Conservation (phyloP, 345 rosid genomes). For the Euphorbia tirucalli region DNA sequence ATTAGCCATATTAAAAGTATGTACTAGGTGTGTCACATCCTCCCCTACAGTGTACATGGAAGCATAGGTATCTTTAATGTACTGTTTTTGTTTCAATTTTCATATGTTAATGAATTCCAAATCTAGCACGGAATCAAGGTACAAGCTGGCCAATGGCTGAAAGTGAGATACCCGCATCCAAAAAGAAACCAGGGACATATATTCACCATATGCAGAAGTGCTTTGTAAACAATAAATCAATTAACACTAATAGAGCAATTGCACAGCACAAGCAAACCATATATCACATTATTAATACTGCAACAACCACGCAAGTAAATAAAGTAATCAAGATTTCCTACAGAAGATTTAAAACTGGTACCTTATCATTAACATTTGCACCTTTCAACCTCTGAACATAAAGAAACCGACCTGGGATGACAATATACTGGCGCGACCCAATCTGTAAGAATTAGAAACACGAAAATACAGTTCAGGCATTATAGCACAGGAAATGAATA, state of each 20-base stretch:
- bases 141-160: neutral
- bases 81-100: neutral
- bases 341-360: slow-evolving; percentile 11
- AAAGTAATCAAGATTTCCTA: neutral
- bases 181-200: neutral
- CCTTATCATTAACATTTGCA: slow-evolving; percentile 85
- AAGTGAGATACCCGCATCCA: neutral
- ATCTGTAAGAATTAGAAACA: slow-evolving; percentile 43
- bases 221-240: neutral
- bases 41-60: neutral
- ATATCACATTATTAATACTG: neutral
- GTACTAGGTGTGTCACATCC: neutral
- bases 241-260: neutral
- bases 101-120: neutral
- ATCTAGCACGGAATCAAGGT: neutral
- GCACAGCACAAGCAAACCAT: neutral
- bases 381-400: slow-evolving; percentile 85
- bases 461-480: neutral
- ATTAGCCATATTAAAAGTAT: neutral
- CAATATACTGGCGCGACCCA: slow-evolving; percentile 87
- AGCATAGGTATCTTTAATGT: neutral
- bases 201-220: neutral
- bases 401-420: slow-evolving; percentile 81
- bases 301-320: neutral
- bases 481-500: too few relatives aligned